These are phyloP conservation scores for Populus nigra DNA, from an alignment of 345 rosid species.

Conservation along the genomic window DNA sequence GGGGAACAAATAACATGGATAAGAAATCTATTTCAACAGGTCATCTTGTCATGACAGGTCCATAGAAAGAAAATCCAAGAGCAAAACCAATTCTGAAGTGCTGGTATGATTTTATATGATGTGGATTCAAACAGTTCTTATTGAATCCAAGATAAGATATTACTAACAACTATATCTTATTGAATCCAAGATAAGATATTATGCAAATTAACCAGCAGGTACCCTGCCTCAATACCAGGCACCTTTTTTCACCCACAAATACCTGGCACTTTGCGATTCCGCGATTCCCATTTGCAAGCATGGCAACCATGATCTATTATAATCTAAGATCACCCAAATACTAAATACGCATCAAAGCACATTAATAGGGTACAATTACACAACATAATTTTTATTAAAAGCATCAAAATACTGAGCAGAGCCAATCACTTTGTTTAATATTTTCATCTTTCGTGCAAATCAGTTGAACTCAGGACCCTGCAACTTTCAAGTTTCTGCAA, in stretches of 20 bases:
- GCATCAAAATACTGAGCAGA: background rate
- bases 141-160: too few relatives aligned
- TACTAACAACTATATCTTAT: too few relatives aligned
- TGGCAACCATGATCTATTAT: background rate
- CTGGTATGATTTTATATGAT: background rate
- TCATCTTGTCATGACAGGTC: background rate
- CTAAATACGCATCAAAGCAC: background rate
- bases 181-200: too few relatives aligned
- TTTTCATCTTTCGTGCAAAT: background rate
- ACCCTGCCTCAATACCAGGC: background rate
- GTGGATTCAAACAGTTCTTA: background rate
- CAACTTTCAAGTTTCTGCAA: background rate
- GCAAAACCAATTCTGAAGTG: slow-evolving; percentile 3
- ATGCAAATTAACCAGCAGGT: background rate
- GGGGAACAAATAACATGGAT: background rate
- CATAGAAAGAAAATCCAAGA: background rate
- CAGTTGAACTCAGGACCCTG: background rate
- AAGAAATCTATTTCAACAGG: background rate
- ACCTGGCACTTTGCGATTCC: background rate
- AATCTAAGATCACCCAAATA: background rate
- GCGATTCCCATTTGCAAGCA: background rate
- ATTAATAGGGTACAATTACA: background rate
- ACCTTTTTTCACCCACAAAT: too few relatives aligned
- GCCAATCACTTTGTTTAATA: background rate
- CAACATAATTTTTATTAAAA: background rate